Conservation (phyloP, 805 yeast genomes). For the Candida insectalens region DNA sequence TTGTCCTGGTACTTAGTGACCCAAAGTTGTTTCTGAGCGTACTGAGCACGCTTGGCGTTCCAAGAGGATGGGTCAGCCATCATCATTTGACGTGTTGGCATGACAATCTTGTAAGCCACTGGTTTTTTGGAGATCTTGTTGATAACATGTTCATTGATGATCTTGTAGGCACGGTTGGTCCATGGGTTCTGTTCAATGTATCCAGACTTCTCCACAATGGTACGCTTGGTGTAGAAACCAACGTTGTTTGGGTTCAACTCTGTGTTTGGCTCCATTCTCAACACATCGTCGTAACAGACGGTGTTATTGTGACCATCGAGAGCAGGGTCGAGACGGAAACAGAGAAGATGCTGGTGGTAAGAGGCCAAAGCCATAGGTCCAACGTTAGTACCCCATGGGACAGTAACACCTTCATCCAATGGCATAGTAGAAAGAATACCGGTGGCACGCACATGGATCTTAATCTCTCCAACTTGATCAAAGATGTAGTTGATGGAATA, state of each 20-base stretch:
- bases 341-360: slow-evolving; percentile 73
- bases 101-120: slow-evolving; percentile 64
- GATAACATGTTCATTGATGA: slow-evolving; percentile 62
- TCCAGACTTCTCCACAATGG: slow-evolving; percentile 61
- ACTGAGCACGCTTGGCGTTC: slow-evolving; percentile 63
- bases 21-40: slow-evolving; percentile 74
- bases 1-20: slow-evolving; percentile 70
- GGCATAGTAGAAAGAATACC: slow-evolving; percentile 84
- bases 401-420: slow-evolving; percentile 55
- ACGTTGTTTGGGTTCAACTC: slow-evolving; percentile 54
- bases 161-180: slow-evolving; percentile 65
- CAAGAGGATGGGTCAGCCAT: slow-evolving; percentile 54
- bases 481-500: slow-evolving; percentile 64
- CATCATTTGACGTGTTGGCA: slow-evolving; percentile 72
- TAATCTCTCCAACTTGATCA: slow-evolving; percentile 70
- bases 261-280: slow-evolving; percentile 45
- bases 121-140: slow-evolving; percentile 64
- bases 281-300: slow-evolving; percentile 61
- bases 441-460: slow-evolving; percentile 74
- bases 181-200: slow-evolving; percentile 65
- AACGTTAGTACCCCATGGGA: slow-evolving; percentile 67
- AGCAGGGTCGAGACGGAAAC: slow-evolving; percentile 76
- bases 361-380: slow-evolving; percentile 80
- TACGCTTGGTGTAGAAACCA: slow-evolving; percentile 59
- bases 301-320: slow-evolving; percentile 74